Base-by-base conservation (phyloP, 345 rosid species). In the Brassica carinata region DNA sequence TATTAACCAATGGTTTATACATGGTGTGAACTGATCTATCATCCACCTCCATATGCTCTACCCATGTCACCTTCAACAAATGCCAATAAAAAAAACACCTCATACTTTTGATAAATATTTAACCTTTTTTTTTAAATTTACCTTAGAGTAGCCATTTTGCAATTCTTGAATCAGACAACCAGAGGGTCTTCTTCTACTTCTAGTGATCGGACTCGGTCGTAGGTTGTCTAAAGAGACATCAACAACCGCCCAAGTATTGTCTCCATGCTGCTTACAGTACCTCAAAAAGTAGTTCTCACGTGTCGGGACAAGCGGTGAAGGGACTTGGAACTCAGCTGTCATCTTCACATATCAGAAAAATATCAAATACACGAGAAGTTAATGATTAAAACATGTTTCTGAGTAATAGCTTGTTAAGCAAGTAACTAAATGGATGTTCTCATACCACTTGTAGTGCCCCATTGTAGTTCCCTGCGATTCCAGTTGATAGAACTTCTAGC, bases 371-470 rank as follows among this genome's bases (percentile, higher is more conserved):
- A 77, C 0, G 0, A 57, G 14, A 31, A 58, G 11, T 33, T 5
- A 29, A 59, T 73, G 11, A 18, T 18, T 3, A 43, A 15, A 14
- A 67, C 18, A 74, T 62, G 66, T 7, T 53, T 63, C 38, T 1
- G 10, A 13, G 30, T 15, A 70, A 18, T 64, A 64, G 3, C 79
- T 64, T 80, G 76, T 55, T 14, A 55, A 69, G 23, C 68, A 80
- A 81, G 83, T 77, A 81, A 77, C 6, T 4, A 7, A 43, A n/a
- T 9, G 0, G 4, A 5, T 27, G 11, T 62, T 15, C 27, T 8
- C 40, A 9, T 91, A 95, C 99, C 98, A 95, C 97, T 95, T 95
- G 99, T 40, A 95, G 77, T 65, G 99, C 99, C 30, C 99, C 99
- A 75, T 95, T 93, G 81, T 87, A 93, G 89, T 93, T 95, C 78